Conservation (phyloP, 257 asterid species). For the Solanum neorickii region DNA sequence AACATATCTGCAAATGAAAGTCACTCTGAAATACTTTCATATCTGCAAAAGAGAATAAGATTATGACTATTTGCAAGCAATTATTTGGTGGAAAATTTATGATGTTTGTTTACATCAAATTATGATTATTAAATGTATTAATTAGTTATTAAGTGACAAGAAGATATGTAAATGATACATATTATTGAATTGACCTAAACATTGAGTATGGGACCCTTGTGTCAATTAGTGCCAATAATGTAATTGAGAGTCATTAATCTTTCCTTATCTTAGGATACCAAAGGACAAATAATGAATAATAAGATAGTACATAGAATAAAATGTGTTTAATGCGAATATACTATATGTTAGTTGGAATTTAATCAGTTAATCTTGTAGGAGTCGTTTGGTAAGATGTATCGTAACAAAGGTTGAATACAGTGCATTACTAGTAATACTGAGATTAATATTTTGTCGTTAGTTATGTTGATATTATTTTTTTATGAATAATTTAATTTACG, state of each 20-base stretch:
- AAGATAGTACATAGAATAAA: not conserved
- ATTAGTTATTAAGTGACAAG: not conserved
- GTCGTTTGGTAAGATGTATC: not conserved
- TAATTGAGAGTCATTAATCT: not conserved
- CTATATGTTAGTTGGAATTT: not conserved
- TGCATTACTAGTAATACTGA: not conserved
- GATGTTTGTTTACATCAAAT: not conserved
- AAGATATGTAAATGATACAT: not conserved
- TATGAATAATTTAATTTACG: fast-evolving
- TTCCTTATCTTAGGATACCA: not conserved
- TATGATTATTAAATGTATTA: not conserved
- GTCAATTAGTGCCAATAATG: not conserved
- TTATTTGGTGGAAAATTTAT: not conserved
- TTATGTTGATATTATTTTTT: not conserved
- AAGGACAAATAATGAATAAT: not conserved
- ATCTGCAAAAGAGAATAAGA: not conserved
- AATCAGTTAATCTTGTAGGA: not conserved
- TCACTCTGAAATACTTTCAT: not conserved
- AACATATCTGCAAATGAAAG: not conserved
- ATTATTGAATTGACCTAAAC: not conserved
- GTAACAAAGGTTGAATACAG: not conserved
- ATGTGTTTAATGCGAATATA: not conserved
- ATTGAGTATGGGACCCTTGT: not conserved
- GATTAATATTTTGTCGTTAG: not conserved
- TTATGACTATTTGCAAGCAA: not conserved